Conservation (phyloP, 1,284 basidiomycete genomes). For the Polyporus tsugae region DNA sequence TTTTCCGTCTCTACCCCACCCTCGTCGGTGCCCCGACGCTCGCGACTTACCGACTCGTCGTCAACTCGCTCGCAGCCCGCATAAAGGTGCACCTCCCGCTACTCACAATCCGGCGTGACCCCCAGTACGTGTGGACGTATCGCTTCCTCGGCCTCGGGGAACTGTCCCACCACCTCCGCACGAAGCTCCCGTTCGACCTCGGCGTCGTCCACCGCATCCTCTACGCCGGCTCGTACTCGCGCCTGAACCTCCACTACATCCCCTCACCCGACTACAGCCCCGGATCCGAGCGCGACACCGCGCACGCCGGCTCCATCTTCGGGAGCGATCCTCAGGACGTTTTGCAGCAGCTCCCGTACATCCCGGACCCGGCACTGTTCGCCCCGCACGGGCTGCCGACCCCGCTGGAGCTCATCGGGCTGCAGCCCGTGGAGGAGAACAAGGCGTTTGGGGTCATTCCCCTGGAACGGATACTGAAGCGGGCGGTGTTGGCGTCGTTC, state of each 20-base stretch:
- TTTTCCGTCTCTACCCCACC: conserved; percentile 43
- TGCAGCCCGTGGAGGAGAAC: conserved; percentile 9
- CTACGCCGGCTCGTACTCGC: conserved; percentile 23
- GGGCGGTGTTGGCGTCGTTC: conserved; percentile 33
- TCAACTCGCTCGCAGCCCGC: conserved; percentile 36
- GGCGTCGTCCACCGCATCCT: conserved; percentile 30
- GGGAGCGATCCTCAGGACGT: conserved; percentile 2
- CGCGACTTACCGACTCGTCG: conserved; percentile 51
- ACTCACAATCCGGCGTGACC: not conserved
- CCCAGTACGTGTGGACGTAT: conserved; percentile 36
- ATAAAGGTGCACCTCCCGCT: conserved; percentile 29
- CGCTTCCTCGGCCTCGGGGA: conserved; percentile 40
- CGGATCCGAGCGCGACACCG: not conserved
- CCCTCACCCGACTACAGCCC: conserved; percentile 13
- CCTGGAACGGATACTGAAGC: conserved; percentile 37
- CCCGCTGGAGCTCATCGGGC: conserved; percentile 21
- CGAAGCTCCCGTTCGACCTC: conserved; percentile 16
- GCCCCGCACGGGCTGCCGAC: conserved; percentile 28
- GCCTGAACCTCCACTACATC: conserved; percentile 28
- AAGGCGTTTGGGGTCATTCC: conserved; percentile 30
- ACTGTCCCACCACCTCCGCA: conserved; percentile 8
- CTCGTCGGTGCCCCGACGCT: conserved; percentile 38
- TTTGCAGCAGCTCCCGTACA: not conserved
- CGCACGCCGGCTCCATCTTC: not conserved
- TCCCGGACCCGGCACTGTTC: conserved; percentile 11